phyloP scores from a whole-genome alignment of 2,329 filamentous ascomycete species.

The Sclerotinia trifoliorum region DNA sequence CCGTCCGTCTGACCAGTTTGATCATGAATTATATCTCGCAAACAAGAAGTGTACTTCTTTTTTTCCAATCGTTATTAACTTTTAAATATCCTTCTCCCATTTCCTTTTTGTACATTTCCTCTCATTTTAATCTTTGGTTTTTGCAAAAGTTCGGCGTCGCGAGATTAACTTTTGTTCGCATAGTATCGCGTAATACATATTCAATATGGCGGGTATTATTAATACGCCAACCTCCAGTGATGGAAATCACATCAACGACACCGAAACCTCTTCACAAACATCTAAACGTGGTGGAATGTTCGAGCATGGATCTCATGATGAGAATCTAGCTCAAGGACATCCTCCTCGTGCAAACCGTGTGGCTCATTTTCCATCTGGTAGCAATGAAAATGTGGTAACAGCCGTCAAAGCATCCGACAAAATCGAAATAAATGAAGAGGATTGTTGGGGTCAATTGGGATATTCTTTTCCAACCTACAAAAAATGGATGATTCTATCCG shows the following conservation, averaged over 20 bases:
- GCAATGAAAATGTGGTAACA: conserved; percentile 3
- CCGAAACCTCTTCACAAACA: conserved; percentile 4
- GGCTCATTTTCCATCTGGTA: conserved; percentile 11
- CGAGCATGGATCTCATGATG: neutral
- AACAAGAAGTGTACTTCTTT: neutral
- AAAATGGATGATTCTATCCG: conserved; percentile 69
- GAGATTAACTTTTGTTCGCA: conserved; percentile 3
- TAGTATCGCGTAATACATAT: conserved; percentile 10
- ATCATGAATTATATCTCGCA: neutral
- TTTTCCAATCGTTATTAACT: neutral
- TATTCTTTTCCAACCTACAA: conserved; percentile 59
- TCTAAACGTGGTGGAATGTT: neutral
- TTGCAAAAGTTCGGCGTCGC: neutral
- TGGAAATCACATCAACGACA: neutral
- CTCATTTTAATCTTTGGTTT: neutral
- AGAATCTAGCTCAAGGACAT: neutral
- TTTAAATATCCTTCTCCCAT: neutral
- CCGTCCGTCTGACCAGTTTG: neutral
- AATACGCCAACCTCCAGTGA: neutral
- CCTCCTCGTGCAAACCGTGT: neutral
- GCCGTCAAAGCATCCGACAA: conserved; percentile 12
- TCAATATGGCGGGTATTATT: conserved; percentile 2
- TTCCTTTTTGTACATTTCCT: neutral
- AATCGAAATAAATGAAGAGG: conserved; percentile 50
- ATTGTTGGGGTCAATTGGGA: conserved; percentile 66